A percentile compares a stretch with the other conserved stretches of the same genome.
Evolutionary conservation across 1,284 basidiomycete genomes (phyloP).

Genomic region (Pseudozyma pruni): DNA sequence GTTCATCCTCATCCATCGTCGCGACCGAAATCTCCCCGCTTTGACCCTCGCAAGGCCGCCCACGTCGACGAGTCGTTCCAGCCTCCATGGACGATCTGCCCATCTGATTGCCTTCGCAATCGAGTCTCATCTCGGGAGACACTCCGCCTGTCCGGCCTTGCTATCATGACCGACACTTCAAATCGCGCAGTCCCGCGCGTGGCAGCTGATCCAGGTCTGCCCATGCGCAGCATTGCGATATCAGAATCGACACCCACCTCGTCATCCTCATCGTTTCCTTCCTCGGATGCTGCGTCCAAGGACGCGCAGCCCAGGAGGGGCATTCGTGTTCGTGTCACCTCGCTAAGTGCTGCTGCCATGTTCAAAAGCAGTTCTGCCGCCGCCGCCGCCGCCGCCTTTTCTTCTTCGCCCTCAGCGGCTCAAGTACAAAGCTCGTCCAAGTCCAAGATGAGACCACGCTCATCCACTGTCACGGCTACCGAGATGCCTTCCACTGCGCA

Average conservation of each 20-base stretch:
- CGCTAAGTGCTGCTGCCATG: constrained; percentile 28
- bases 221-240: constrained; percentile 11
- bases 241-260: constrained; percentile 4
- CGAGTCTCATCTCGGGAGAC: constrained; percentile 6
- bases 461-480: constrained; percentile 10
- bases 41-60: too few relatives aligned
- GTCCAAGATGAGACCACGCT: constrained; percentile 20
- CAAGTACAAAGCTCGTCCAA: not conserved
- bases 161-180: constrained; percentile 20
- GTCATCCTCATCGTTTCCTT: not conserved
- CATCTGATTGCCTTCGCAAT: constrained; percentile 4
- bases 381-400: constrained; percentile 6
- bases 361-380: constrained; percentile 19
- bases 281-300: constrained; percentile 1
- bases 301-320: constrained; percentile 14
- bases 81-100: not conserved
- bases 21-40: not conserved
- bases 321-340: constrained; percentile 35
- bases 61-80: too few relatives aligned
- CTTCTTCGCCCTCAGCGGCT: not conserved
- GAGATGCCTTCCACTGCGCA: constrained; percentile 1
- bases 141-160: not conserved
- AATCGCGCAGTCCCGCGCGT: not conserved
- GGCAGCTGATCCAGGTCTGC: constrained; percentile 5
- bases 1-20: not conserved